Evolutionary conservation across 352 stramenopile species (phyloP).

Genomic region (Globisporangium rhizosaccharum): DNA sequence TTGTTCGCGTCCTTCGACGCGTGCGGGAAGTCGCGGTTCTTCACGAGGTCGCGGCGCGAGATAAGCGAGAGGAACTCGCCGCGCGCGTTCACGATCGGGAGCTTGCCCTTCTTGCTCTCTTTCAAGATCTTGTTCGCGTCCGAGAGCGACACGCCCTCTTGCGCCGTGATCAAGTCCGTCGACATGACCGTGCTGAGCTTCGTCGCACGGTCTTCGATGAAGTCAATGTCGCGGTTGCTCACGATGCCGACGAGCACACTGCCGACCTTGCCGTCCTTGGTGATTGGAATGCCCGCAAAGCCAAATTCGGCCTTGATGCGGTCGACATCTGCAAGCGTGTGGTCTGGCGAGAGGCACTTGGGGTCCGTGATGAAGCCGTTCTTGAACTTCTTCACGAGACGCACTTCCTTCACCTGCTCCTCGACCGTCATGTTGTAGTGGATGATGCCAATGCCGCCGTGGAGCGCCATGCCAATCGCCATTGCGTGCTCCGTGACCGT

Average conservation of each 20-base stretch:
- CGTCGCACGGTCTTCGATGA: constrained; percentile 93
- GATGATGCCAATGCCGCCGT: constrained; percentile 99
- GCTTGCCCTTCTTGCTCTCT: constrained; percentile 99
- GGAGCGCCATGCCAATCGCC: constrained; percentile 99
- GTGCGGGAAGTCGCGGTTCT: constrained; percentile 96
- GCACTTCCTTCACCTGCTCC: constrained; percentile 94
- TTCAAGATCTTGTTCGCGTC: constrained; percentile 98
- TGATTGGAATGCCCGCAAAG: constrained; percentile 99
- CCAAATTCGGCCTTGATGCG: constrained; percentile 93
- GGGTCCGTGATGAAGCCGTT: constrained; percentile 99
- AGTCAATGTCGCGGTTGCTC: constrained; percentile 98
- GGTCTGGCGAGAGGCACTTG: constrained; percentile 92
- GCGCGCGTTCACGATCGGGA: constrained; percentile 98
- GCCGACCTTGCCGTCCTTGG: constrained; percentile 95
- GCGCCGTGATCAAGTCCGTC: constrained; percentile 89
- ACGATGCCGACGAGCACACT: constrained; percentile 98
- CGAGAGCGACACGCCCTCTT: constrained; percentile 92
- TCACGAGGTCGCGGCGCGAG: constrained; percentile 96
- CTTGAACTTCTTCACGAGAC: constrained; percentile 98
- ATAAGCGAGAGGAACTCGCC: constrained; percentile 98
- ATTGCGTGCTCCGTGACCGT: constrained; percentile 99
- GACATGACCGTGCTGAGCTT: constrained; percentile 88
- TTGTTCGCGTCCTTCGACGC: constrained; percentile 98
- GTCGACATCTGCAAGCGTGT: constrained; percentile 96
- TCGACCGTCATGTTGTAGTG: constrained; percentile 99